These are phyloP conservation scores for Canna indica DNA, from an alignment of 176 grass and related monocot species.

Conservation along the genomic window DNA sequence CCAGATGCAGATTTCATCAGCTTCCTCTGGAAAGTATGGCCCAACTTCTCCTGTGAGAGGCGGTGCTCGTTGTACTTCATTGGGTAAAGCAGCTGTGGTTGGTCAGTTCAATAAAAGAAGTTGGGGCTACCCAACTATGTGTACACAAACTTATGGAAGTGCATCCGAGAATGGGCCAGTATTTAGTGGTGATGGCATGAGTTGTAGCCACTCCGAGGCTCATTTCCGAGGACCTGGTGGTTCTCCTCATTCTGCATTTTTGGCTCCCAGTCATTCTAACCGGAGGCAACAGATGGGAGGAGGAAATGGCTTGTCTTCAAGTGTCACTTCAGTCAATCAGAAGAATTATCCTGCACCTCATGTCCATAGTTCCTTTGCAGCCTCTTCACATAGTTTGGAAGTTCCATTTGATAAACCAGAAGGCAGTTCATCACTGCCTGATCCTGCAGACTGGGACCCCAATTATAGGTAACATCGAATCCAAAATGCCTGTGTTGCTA, in stretches of 20 bases:
- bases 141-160: slow-evolving; percentile 58
- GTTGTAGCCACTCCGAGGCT: slow-evolving; percentile 40
- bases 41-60: slow-evolving; percentile 67
- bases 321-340: slow-evolving; percentile 32
- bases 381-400: slow-evolving; percentile 26
- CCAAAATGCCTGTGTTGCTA: not conserved
- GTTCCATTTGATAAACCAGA: slow-evolving; percentile 36
- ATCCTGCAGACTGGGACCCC: slow-evolving; percentile 92
- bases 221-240: slow-evolving; percentile 36
- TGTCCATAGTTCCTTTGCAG: slow-evolving; percentile 19
- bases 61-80: slow-evolving; percentile 34
- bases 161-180: slow-evolving; percentile 35
- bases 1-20: slow-evolving; percentile 43
- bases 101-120: slow-evolving; percentile 77
- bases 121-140: slow-evolving; percentile 44
- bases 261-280: slow-evolving; percentile 47
- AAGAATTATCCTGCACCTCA: slow-evolving; percentile 42
- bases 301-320: slow-evolving; percentile 29
- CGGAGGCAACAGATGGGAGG: slow-evolving; percentile 54
- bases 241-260: slow-evolving; percentile 38
- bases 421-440: slow-evolving; percentile 49
- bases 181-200: slow-evolving; percentile 39
- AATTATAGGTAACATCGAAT: slow-evolving; percentile 71
- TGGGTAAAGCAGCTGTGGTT: slow-evolving; percentile 64
- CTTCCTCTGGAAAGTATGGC: slow-evolving; percentile 50